Evolutionary conservation across 306 rosid genomes (phyloP), one percentile per base, ranked within the genome.

Genomic region (Inga oerstediana): DNA sequence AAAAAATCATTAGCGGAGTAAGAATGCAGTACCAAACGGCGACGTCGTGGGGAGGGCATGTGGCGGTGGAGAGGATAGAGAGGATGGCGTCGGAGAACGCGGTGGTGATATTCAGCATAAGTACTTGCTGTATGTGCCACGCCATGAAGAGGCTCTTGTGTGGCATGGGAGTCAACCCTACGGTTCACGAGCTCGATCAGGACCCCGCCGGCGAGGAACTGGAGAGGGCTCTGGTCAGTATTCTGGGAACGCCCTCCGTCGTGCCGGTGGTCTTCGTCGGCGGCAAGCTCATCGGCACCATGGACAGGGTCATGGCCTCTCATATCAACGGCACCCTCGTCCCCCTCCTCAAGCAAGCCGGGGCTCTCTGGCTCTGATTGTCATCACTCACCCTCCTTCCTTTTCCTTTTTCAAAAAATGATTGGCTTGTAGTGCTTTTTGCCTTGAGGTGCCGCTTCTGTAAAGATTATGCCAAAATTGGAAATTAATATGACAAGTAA

Each of bases 91-190:
- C 97, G 2, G 97, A 93, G 88, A 93, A 85, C 20, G 99, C 99
- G 11, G 99, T 95, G 86, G 99, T 93, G 65, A 89, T 95, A 80
- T 95, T 95, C 89, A 93, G 99, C 81, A 19, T 92, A 52, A 93
- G 99, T 79, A 91, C 94, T 49, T 95, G 99, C 76, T 95, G 99
- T 79, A 95, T 95, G 99, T 95, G 99, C 80, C 99, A 95, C 51
- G 99, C 99, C 2, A 89, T 93, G 51, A 93, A 95, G 90, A 86
- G 98, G 87, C 74, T 95, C 8, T 91, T 95, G 56, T 89, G 99
- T 11, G 98, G 99, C 17, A 95, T 95, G 99, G 99, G 99, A 0
- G 99, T 93, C 58, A 95, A 89, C 41, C 95, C 98, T 1, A 88
- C 94, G 32, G 95, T 95, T 41, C 90, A 93, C 78, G 98, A 95